These are phyloP conservation scores for Raphanus raphanistrum DNA, from an alignment of 345 rosid species.

Conservation along the genomic window DNA sequence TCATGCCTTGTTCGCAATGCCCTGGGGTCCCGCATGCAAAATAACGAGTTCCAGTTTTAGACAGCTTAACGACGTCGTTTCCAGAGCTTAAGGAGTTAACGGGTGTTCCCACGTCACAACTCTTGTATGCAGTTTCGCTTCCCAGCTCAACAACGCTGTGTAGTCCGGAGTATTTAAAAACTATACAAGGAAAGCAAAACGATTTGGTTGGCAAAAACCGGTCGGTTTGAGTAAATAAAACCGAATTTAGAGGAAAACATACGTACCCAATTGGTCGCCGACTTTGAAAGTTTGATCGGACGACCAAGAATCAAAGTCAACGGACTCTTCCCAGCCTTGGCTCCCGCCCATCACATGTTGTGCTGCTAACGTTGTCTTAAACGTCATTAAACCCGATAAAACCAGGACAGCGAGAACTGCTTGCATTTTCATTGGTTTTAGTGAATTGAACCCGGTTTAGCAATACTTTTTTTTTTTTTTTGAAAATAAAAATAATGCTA, in stretches of 20 bases:
- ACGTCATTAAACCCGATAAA: conserved; percentile 40
- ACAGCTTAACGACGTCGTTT: conserved; percentile 70
- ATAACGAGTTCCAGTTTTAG: conserved; percentile 68
- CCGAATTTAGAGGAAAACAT: conserved; percentile 15
- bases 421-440: conserved; percentile 33
- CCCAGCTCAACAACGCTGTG: conserved; percentile 85
- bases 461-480: no score
- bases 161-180: conserved; percentile 79
- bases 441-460: not conserved
- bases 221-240: not conserved
- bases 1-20: conserved; percentile 90
- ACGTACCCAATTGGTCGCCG: conserved; percentile 71
- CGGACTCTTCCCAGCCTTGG: conserved; percentile 86
- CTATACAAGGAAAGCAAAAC: conserved; percentile 28
- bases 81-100: conserved; percentile 65
- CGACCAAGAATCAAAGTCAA: conserved; percentile 73
- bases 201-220: conserved; percentile 11
- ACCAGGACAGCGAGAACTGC: conserved; percentile 37
- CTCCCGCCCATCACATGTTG: conserved; percentile 80
- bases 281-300: conserved; percentile 67
- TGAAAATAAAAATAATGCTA: no score
- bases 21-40: conserved; percentile 86
- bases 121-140: conserved; percentile 70
- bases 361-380: conserved; percentile 45
- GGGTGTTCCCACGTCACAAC: conserved; percentile 69